Evolutionary conservation across 2,329 filamentous ascomycete genomes (phyloP), one percentile per base, ranked within the genome.

Genomic region (Fusarium torreyae): DNA sequence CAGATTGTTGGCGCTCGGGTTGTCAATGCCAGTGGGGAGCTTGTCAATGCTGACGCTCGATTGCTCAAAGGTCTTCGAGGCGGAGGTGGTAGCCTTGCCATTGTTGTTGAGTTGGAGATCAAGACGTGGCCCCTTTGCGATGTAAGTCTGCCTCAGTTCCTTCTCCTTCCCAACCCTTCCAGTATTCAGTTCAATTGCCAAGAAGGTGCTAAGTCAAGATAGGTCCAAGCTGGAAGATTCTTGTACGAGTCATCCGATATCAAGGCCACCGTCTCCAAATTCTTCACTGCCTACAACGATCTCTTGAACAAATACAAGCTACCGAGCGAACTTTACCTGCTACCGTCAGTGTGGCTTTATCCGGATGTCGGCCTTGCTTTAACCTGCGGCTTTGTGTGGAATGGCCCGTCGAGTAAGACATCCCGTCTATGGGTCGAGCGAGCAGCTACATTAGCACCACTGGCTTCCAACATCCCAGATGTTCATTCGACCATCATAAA

Each of bases 51-150:
- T 1, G 60, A 64, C 31, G 38, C 36, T 7, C 44, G 49, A 4
- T 31, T 67, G 20, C 42, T 67, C 17, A 60, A 60, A 26, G 64
- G 55, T 17, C 36, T 64, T 18, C 50, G 64, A 33, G 64, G 60
- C 9, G 60, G 59, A 8, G 64, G 64, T 5, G 60, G 56, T 6
- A 55, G 48, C 22, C 51, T 67, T 9, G 60, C 55, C 22, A 46
- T 67, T 6, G 52, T 67, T 33, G 64, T 56, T 18, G 60, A 67
- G 28, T 13, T 61, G 18, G 34, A 46, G 15, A 24, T 61, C 13
- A 64, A 54, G 39, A 45, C 56, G 11, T 61, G 54, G 26, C 56
- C 60, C 2, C 9, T 58, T 6, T 34, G 44, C 14, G 54, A 66
- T 24, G 63, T 59, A 49, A 14, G 20, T 50, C 13, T 8, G 14